Base-by-base conservation (phyloP, 2,329 filamentous ascomycete species). In the Xylariaceae sp. region DNA sequence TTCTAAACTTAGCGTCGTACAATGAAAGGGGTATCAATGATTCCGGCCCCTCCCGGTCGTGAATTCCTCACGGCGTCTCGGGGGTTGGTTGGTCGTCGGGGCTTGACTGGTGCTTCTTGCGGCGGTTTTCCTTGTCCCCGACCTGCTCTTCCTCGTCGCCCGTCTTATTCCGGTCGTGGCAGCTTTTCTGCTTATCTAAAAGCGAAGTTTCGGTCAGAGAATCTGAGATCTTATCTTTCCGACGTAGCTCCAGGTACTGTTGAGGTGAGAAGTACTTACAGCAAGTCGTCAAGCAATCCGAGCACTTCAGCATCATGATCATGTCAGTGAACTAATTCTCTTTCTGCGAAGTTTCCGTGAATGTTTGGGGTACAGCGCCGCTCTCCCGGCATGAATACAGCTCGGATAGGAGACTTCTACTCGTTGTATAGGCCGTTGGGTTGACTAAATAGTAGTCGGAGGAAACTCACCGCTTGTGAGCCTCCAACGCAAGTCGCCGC, bases 391-490 rank as follows among this genome's bases (percentile, higher is more conserved):
- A 39, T 45, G 8, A 15, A 32, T 16, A 8, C 30, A 12, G 15
- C 32, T 2, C 19, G 30, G 32, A 34, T 29, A 50, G 32, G 26
- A 29, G 30, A 37, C n/a, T n/a, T n/a, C n/a, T n/a, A n/a, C n/a
- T n/a, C n/a, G n/a, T n/a, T n/a, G n/a, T n/a, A n/a, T n/a, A n/a
- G n/a, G n/a, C n/a, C n/a, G n/a, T n/a, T n/a, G n/a, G n/a, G n/a
- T n/a, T n/a, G n/a, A n/a, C 15, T 42, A 18, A 9, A 43, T 16
- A 47, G 59, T 51, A 45, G 56, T 62, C 61, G 39, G 10, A 3
- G 22, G 10, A 50, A 41, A 54, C 47, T 57, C 39, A 57, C 55
- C 12, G 48, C 44, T 8, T 53, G 22, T 3, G 32, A 22, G 0
- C 46, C 47, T 30, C 19, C 51, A 3, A 41, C 37, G 46, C 63